A percentile compares a stretch with the other conserved stretches of the same genome.
Conservation (phyloP, 257 asterid species). For the Petunia axillaris region DNA sequence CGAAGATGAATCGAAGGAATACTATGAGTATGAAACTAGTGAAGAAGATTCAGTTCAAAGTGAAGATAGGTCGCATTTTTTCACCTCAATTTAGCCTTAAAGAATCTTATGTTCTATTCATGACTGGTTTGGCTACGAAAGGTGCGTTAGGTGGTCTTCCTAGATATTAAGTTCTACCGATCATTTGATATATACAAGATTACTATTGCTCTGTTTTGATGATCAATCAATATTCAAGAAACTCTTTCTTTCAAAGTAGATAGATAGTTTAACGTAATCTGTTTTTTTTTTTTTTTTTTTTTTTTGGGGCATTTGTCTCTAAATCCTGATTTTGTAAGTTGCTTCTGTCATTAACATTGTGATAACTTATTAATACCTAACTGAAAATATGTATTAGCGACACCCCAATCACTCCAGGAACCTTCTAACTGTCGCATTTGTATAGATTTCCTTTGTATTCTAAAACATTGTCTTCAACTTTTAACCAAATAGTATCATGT, state of each 20-base stretch:
- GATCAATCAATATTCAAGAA: neutral
- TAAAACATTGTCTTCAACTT: neutral
- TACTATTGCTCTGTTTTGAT: neutral
- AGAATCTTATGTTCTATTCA: constrained; percentile 62
- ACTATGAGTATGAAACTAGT: constrained; percentile 24
- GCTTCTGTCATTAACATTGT: neutral
- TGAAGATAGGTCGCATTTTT: constrained; percentile 46
- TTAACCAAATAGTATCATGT: too few species aligned
- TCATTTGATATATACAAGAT: neutral
- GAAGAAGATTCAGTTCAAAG: constrained; percentile 51
- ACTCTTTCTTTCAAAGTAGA: neutral
- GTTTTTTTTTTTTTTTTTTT: neutral
- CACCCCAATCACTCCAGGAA: too few species aligned
- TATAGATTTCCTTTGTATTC: too few species aligned
- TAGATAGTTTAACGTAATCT: neutral
- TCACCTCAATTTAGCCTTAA: constrained; percentile 51
- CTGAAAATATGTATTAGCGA: too few species aligned
- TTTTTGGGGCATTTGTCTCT: too few species aligned
- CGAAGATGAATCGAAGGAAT: constrained; percentile 13
- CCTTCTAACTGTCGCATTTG: too few species aligned
- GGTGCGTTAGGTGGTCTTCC: constrained; percentile 65
- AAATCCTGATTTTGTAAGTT: neutral
- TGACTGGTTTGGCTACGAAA: constrained; percentile 60
- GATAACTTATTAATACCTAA: neutral
- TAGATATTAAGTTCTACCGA: constrained; percentile 33